These are phyloP conservation scores for Talaromyces sp. DNA, from an alignment of 2,329 filamentous ascomycete species.

Conservation along the genomic window DNA sequence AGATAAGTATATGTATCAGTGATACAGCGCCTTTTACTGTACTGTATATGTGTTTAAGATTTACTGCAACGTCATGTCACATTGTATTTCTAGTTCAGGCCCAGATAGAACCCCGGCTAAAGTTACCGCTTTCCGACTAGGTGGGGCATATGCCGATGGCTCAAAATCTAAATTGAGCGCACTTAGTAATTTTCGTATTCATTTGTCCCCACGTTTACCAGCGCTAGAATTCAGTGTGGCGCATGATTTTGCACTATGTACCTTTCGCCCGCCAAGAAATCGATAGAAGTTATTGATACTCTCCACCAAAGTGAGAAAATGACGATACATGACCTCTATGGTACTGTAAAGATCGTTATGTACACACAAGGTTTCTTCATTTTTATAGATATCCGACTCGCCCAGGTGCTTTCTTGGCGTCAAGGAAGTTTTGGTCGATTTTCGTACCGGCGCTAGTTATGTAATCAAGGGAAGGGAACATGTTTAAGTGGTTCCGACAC, in stretches of 20 bases:
- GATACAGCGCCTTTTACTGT: too few species aligned
- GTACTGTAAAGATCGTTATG: neutral
- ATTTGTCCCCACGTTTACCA: neutral
- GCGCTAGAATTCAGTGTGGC: neutral
- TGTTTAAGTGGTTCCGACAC: too few species aligned
- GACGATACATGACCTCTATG: neutral
- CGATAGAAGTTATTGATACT: neutral
- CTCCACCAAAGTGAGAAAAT: neutral
- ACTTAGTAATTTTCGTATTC: neutral
- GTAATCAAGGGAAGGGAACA: too few species aligned
- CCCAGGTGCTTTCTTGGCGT: neutral
- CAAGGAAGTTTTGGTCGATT: neutral
- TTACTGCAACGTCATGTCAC: too few species aligned
- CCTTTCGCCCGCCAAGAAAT: neutral
- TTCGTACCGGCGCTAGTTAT: too few species aligned
- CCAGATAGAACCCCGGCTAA: too few species aligned
- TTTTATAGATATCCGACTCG: neutral
- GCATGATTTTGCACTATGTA: neutral
- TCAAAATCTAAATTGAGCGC: neutral
- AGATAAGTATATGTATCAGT: too few species aligned
- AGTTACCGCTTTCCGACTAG: neutral
- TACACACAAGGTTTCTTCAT: neutral
- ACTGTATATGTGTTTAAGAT: too few species aligned
- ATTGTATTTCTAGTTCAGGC: too few species aligned
- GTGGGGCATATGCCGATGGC: neutral